A percentile compares a stretch with the other conserved stretches of the same genome.
Conservation (phyloP, 306 rosid genomes). For the Arachis hypogaea region DNA sequence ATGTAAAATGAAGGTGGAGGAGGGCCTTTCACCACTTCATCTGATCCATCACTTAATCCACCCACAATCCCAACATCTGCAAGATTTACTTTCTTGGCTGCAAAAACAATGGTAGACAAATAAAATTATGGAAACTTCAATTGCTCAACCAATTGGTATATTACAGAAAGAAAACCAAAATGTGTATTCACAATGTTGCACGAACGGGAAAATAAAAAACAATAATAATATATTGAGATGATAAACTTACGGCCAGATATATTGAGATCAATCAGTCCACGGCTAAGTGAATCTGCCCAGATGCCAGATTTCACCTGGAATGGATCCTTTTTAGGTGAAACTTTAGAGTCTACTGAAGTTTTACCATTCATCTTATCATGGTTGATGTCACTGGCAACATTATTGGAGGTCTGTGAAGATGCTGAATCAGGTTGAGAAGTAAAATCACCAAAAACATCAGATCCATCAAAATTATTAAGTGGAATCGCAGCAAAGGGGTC, state of each 20-base stretch:
- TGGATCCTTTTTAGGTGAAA: constrained; percentile 60
- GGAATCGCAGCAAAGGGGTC: constrained; percentile 97
- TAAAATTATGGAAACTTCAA: constrained; percentile 26
- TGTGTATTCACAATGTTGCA: constrained; percentile 15
- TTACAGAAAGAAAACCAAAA: neutral
- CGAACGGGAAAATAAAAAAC: neutral
- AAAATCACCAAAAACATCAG: constrained; percentile 78
- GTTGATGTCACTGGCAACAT: constrained; percentile 47
- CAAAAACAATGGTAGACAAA: constrained; percentile 28
- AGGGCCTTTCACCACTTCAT: constrained; percentile 82
- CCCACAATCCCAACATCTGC: constrained; percentile 87
- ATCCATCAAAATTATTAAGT: constrained; percentile 76
- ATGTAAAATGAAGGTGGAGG: constrained; percentile 64
- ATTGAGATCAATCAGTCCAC: constrained; percentile 97
- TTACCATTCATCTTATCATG: constrained; percentile 48
- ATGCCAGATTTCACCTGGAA: constrained; percentile 92
- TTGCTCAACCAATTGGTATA: constrained; percentile 4
- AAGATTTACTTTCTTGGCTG: constrained; percentile 88
- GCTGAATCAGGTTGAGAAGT: constrained; percentile 66
- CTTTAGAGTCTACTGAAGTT: constrained; percentile 47
- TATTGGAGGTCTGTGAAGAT: constrained; percentile 60
- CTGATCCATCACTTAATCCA: constrained; percentile 70
- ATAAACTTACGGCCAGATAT: constrained; percentile 89
- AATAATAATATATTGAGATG: constrained; percentile 1
- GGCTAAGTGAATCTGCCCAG: constrained; percentile 98